These are phyloP conservation scores for Pseudogymnoascus sp. DNA, from an alignment of 2,329 filamentous ascomycete genomes.

Conservation along the genomic window DNA sequence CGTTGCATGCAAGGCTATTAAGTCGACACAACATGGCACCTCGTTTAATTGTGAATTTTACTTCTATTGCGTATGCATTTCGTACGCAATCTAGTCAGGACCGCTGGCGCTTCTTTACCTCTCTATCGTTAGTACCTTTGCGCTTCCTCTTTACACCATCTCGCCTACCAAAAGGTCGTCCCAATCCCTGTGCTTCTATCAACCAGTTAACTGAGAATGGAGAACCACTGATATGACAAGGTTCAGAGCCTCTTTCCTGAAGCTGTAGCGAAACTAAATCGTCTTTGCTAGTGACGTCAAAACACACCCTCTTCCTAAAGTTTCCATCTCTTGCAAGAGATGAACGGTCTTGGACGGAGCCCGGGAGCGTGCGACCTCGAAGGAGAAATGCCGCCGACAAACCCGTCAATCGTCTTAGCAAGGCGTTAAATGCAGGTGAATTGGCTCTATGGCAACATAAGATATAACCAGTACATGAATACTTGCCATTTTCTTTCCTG, in stretches of 20 bases:
- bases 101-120: conserved; percentile 14
- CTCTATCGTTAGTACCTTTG: conserved; percentile 13
- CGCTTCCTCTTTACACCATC: conserved; percentile 16
- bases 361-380: conserved; percentile 15
- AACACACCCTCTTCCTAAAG: conserved; percentile 21
- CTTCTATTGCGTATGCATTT: no score
- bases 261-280: conserved; percentile 16
- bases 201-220: conserved; percentile 17
- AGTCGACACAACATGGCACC: no score
- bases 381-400: conserved; percentile 20
- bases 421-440: conserved; percentile 14
- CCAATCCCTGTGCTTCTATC: conserved; percentile 12
- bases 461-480: conserved; percentile 19
- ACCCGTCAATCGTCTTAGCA: conserved; percentile 16
- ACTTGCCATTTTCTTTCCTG: conserved; percentile 17
- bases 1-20: no score
- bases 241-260: conserved; percentile 13
- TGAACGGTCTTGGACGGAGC: conserved; percentile 18
- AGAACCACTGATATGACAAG: conserved; percentile 12
- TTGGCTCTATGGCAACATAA: conserved; percentile 16
- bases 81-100: background rate
- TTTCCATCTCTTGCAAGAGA: conserved; percentile 18
- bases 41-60: no score
- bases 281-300: conserved; percentile 15
- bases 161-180: conserved; percentile 11